Evolutionary conservation across 306 rosid genomes (phyloP).

Genomic region (Vigna radiata): DNA sequence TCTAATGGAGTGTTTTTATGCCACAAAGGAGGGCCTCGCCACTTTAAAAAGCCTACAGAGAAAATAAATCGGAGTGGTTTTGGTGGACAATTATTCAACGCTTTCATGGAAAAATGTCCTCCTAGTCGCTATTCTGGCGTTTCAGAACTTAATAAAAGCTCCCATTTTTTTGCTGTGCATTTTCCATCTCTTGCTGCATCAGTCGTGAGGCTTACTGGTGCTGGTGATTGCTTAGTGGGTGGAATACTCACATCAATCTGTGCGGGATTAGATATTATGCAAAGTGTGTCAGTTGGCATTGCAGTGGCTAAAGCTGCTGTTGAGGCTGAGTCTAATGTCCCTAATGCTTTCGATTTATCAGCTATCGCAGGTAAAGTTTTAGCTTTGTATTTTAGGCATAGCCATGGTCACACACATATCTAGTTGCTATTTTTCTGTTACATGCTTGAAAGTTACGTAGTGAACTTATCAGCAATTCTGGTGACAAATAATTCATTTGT

Average conservation of each 20-base stretch:
- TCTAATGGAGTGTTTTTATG: slow-evolving; percentile 76
- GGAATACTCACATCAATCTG: slow-evolving; percentile 74
- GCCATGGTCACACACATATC: slow-evolving; percentile 34
- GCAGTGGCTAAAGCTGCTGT: slow-evolving; percentile 87
- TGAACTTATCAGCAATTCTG: not conserved
- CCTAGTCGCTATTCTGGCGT: slow-evolving; percentile 44
- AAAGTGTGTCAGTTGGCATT: slow-evolving; percentile 84
- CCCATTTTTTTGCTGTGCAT: slow-evolving; percentile 72
- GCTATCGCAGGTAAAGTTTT: slow-evolving; percentile 62
- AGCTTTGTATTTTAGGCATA: slow-evolving; percentile 25
- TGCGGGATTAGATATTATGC: slow-evolving; percentile 81
- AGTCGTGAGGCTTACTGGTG: slow-evolving; percentile 83
- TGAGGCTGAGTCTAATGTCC: slow-evolving; percentile 80
- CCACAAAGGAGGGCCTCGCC: slow-evolving; percentile 63
- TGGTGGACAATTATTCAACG: slow-evolving; percentile 50
- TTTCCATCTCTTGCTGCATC: slow-evolving; percentile 83
- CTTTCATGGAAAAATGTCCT: slow-evolving; percentile 60
- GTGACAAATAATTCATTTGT: not conserved
- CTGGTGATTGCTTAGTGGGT: slow-evolving; percentile 97
- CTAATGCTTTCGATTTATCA: slow-evolving; percentile 59
- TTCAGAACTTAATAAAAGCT: slow-evolving; percentile 50
- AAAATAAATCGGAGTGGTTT: slow-evolving; percentile 44
- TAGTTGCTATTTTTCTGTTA: slow-evolving; percentile 4
- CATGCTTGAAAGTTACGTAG: not conserved
- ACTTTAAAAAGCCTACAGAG: slow-evolving; percentile 44